These are phyloP conservation scores for Sergeia podlipaevii DNA, from an alignment of 208 protist species.

Conservation along the genomic window DNA sequence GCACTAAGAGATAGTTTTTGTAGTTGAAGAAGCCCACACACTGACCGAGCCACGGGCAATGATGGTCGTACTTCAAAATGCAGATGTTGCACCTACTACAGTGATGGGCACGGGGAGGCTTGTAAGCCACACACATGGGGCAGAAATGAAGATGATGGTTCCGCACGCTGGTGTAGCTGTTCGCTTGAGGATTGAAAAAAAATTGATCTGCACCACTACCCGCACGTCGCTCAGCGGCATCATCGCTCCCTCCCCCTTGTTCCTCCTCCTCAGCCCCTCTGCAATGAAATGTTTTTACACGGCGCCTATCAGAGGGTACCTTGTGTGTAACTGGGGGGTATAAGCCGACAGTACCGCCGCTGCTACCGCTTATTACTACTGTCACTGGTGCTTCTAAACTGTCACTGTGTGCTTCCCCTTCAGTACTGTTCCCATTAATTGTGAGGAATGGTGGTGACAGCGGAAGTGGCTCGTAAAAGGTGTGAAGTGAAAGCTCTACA, in stretches of 20 bases:
- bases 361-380: no score
- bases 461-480: conserved; percentile 60
- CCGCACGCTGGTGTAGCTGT: conserved; percentile 55
- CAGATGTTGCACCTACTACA: conserved; percentile 88
- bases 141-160: conserved; percentile 74
- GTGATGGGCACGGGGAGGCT: conserved; percentile 85
- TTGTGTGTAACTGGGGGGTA: no score
- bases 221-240: background rate
- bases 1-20: conserved; percentile 83
- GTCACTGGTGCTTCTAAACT: no score
- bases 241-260: no score
- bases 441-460: background rate
- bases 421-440: no score
- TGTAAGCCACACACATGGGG: conserved; percentile 79
- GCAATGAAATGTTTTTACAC: no score
- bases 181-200: conserved; percentile 48
- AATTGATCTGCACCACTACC: conserved; percentile 33
- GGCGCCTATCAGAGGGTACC: no score
- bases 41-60: conserved; percentile 91
- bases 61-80: conserved; percentile 91
- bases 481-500: conserved; percentile 53
- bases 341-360: no score
- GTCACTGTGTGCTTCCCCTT: no score
- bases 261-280: no score
- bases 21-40: conserved; percentile 94